Evolutionary conservation across 2,329 filamentous ascomycete species (phyloP).

Genomic region (Diaporthe destruens): DNA sequence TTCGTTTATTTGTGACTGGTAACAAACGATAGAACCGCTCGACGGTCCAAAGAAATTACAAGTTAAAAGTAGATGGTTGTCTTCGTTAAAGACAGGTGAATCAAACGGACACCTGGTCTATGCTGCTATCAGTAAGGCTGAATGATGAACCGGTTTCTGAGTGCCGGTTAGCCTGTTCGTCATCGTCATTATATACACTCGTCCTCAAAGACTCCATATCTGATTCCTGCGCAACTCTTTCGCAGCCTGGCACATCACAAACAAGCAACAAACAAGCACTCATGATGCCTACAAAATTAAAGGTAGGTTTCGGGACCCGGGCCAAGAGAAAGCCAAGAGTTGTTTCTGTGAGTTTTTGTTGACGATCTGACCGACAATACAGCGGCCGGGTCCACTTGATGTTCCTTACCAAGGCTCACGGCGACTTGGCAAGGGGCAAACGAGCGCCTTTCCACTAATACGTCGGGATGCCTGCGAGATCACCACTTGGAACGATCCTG

Average conservation of each 20-base stretch:
- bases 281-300: conserved; percentile 26
- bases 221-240: not conserved
- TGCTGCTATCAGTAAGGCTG: not conserved
- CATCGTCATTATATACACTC: not conserved
- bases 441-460: conserved; percentile 28
- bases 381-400: conserved; percentile 7
- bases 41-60: conserved; percentile 25
- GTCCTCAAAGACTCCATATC: not conserved
- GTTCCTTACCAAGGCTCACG: conserved; percentile 26
- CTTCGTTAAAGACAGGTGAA: not conserved
- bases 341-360: not conserved
- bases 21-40: not conserved
- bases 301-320: conserved; percentile 22
- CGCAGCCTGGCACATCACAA: not conserved
- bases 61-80: not conserved
- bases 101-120: conserved; percentile 18
- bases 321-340: conserved; percentile 32
- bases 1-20: not conserved
- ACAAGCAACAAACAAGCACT: not conserved
- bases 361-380: not conserved
- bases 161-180: not conserved
- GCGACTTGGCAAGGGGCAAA: conserved; percentile 30
- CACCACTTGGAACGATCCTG: conserved; percentile 14
- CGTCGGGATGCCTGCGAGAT: conserved; percentile 10
- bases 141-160: not conserved